Conservation (phyloP, 2,329 filamentous ascomycete species). For the Xenosphaeropsis pyriputrescens region DNA sequence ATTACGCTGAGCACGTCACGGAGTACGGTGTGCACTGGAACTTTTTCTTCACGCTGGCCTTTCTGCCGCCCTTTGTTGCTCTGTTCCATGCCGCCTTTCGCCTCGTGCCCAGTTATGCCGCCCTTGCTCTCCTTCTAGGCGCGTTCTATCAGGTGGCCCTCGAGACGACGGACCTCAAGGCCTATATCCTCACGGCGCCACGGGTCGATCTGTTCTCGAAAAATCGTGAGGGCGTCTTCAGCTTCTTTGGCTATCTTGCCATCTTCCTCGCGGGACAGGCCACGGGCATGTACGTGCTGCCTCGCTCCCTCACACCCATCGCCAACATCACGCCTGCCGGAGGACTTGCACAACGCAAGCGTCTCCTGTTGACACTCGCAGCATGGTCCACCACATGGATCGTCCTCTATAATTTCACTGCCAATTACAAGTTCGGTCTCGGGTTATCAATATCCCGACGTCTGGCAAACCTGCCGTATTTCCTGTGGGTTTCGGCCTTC, state of each 20-base stretch:
- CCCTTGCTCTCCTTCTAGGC: conserved; percentile 55
- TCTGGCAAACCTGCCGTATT: conserved; percentile 83
- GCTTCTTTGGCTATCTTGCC: conserved; percentile 82
- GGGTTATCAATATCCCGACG: conserved; percentile 71
- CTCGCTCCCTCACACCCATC: conserved; percentile 29
- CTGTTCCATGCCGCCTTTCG: conserved; percentile 60
- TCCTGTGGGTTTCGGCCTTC: conserved; percentile 85
- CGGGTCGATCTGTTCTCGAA: conserved; percentile 68
- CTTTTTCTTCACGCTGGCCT: conserved; percentile 92
- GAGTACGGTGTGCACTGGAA: conserved; percentile 99
- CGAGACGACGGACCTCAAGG: conserved; percentile 64
- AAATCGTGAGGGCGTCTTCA: conserved; percentile 93
- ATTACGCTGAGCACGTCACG: conserved; percentile 93
- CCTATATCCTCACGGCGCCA: conserved; percentile 70
- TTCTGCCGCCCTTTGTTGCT: conserved; percentile 80
- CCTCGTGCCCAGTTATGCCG: conserved; percentile 61
- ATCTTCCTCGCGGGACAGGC: conserved; percentile 89
- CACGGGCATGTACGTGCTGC: conserved; percentile 66
- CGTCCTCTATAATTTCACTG: conserved; percentile 53
- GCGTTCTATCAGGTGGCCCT: conserved; percentile 61
- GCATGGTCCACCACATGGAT: conserved; percentile 56
- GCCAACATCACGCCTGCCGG: conserved; percentile 21
- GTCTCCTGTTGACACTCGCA: conserved; percentile 47
- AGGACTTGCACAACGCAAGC: conserved; percentile 32
- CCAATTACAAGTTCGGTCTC: conserved; percentile 54